Evolutionary conservation across 2,329 filamentous ascomycete genomes (phyloP), one percentile per base, ranked within the genome.

Genomic region (Epicoccum sorghinum): DNA sequence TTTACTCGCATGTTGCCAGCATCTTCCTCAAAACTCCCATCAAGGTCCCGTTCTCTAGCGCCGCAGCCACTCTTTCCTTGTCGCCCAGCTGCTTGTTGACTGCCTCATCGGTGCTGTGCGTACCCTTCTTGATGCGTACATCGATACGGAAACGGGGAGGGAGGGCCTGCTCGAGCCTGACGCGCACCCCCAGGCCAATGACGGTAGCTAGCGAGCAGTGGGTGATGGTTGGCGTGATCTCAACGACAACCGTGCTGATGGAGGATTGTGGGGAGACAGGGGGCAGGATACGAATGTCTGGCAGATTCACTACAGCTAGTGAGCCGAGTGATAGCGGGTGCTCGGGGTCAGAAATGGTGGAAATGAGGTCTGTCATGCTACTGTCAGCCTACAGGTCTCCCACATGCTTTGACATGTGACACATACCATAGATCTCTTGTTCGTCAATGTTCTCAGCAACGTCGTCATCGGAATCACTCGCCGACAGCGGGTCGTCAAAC

Each of bases 141-240:
- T 98, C 93, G 45, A 98, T 84, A 33, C 95, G 86, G 75, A 95
- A 99, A 68, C 93, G 90, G 30, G 95, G 90, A 3, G 95, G 95
- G 53, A 99, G 81, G 9, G 90, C 89, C 74, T 96, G 89, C 78
- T 98, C 93, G 23, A 99, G 83, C 23, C 95, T 86, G 37, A 97
- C 93, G 39, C 95, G 86, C 22, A 99, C 91, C 12, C 93, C 95
- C 13, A 99, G 83, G 0, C 95, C 95, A 67, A 99, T 96, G 56
- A 99, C 92, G 0, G 95, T 99, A 29, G 95, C 95, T 36, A 99
- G 84, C 45, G 91, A 96, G 80, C 95, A 99, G 77, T 98, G 95
- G 13, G 93, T 96, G 70, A 98, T 95, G 24, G 95, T 99, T 8
- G 95, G 95, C 9, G 95, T 99, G 64, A 99, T 89, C 68, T 96